Base-by-base conservation (phyloP, 345 rosid genomes). In the Eucalyptus guilfoylei region DNA sequence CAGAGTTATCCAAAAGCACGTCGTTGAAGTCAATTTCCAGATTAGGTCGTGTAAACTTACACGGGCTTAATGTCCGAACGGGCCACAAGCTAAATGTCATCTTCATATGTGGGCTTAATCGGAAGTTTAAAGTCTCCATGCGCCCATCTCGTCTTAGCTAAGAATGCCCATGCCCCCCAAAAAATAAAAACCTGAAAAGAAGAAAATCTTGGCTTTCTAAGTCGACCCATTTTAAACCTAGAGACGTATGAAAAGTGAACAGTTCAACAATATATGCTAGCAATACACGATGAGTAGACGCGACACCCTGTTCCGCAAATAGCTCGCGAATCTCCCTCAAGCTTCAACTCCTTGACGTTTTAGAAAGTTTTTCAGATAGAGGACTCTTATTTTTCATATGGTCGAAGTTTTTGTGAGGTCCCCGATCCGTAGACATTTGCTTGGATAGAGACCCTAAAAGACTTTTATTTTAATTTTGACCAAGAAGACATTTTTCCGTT, bases 221-320 rank as follows among this genome's bases (percentile, higher is more conserved):
- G 23, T 24, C 28, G 7, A 40, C 47, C 83, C 83, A 21, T 76
- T 64, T 64, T 11, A 40, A 76, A 76, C 13, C 26, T 19, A 19
- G 14, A 72, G 45, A 3, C 45, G 4, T 72, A 37, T 23, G 44
- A 72, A 72, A 72, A 17, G 10, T 12, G 26, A 72, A 16, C 11
- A 3, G 1, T 11, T 19, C 44, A 3, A 62, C 72, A 19, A 30
- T 64, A n/a, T 15, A 64, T 16, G 3, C 9, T 64, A 64, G 16
- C 11, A 4, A 8, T 8, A 15, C 40, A 32, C 21, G 2, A 67
- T 37, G 44, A 37, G 14, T 1, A 72, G 21, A 17, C 4, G 8
- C 4, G 26, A 37, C 13, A 8, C 26, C 26, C 0, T 6, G 7
- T 9, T 42, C 3, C 5, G 3, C 2, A 21, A 10, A 40, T 19